A percentile compares a stretch with the other conserved stretches of the same genome.
phyloP scores from a whole-genome alignment of 176 grass and related monocot genomes.

The Oryza meridionalis region DNA sequence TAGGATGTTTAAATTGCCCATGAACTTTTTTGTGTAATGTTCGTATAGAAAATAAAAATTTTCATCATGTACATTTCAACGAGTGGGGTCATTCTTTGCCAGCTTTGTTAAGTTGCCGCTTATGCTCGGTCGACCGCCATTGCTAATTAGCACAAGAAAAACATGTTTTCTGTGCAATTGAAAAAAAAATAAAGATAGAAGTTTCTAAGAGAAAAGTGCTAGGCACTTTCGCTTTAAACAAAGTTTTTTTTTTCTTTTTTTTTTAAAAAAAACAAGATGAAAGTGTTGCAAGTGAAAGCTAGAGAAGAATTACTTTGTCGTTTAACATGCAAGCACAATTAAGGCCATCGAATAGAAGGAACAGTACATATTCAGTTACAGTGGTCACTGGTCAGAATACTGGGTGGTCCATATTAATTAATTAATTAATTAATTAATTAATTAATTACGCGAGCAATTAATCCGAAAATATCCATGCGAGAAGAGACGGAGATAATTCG shows the following conservation, averaged over 20 bases:
- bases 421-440: not conserved
- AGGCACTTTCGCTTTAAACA: too few relatives aligned
- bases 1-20: not conserved
- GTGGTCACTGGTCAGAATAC: too few relatives aligned
- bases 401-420: not conserved
- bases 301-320: not conserved
- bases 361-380: not conserved
- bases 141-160: not conserved
- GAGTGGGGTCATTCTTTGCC: too few relatives aligned
- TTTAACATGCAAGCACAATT: not conserved
- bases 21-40: not conserved
- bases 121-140: too few relatives aligned
- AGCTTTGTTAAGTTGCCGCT: too few relatives aligned
- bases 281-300: not conserved
- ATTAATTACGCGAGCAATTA: too few relatives aligned
- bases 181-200: not conserved
- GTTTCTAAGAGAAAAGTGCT: not conserved
- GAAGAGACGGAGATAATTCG: not conserved
- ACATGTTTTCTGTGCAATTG: not conserved
- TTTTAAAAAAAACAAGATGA: too few relatives aligned
- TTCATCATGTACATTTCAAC: not conserved
- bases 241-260: too few relatives aligned
- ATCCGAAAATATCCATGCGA: not conserved
- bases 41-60: not conserved
- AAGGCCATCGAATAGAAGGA: not conserved